Evolutionary conservation across 1,284 basidiomycete species (phyloP).

Genomic region (Cystobasidiaceae sp.): DNA sequence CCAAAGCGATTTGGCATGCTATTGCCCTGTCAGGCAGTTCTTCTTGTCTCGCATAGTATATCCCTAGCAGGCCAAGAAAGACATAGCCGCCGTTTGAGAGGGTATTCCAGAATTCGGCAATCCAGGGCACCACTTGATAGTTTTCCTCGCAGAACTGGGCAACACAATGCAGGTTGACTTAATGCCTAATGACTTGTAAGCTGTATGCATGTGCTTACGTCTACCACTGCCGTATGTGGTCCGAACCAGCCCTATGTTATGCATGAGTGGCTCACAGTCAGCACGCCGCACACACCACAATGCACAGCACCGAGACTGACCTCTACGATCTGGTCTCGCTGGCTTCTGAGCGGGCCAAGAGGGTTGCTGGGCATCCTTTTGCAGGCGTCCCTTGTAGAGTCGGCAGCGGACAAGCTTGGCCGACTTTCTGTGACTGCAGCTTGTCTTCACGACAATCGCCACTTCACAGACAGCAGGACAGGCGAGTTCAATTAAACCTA

Average conservation of each 20-base stretch:
- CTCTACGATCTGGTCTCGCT: conserved; percentile 21
- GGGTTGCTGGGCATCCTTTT: not conserved
- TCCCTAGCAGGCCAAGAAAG: conserved; percentile 48
- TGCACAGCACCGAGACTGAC: not conserved
- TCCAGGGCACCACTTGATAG: conserved; percentile 46
- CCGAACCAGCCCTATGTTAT: conserved; percentile 19
- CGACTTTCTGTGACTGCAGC: too few species aligned
- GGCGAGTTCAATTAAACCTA: too few species aligned
- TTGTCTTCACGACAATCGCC: too few species aligned
- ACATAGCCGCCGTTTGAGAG: conserved; percentile 51
- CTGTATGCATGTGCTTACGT: conserved; percentile 4
- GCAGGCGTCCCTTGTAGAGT: too few species aligned
- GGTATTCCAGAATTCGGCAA: conserved; percentile 50
- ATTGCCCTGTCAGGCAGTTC: conserved; percentile 37
- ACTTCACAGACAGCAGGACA: too few species aligned
- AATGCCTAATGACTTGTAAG: too few species aligned
- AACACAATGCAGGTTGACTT: too few species aligned
- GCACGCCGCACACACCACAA: not conserved
- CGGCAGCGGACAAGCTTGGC: too few species aligned
- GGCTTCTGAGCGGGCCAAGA: conserved; percentile 16
- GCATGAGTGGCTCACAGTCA: not conserved
- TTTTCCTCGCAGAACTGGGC: conserved; percentile 48
- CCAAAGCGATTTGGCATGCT: not conserved
- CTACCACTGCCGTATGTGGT: conserved; percentile 11
- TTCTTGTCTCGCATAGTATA: conserved; percentile 32